Evolutionary conservation across 345 rosid genomes (phyloP).

Genomic region (Mallotus nudiflorus): DNA sequence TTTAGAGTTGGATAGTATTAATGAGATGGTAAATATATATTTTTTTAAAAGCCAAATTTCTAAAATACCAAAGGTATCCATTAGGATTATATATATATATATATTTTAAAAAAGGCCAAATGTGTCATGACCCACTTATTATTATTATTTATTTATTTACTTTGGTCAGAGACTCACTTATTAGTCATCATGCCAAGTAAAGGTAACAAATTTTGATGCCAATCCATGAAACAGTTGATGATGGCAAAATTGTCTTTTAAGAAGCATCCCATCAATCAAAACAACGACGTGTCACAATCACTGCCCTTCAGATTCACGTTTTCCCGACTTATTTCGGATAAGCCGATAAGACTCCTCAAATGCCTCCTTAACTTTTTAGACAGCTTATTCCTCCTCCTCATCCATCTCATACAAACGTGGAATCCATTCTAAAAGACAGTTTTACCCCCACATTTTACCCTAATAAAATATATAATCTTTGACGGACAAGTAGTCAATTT

Average conservation of each 20-base stretch:
- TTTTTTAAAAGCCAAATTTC: too few species aligned
- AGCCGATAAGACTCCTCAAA: constrained; percentile 12
- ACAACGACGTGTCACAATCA: constrained; percentile 20
- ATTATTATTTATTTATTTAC: too few species aligned
- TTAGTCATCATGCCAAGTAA: too few species aligned
- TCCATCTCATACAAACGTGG: not conserved
- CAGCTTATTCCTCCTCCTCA: constrained; percentile 3
- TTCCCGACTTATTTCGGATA: not conserved
- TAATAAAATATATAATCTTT: too few species aligned
- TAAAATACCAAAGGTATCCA: too few species aligned
- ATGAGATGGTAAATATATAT: too few species aligned
- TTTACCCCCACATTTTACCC: not conserved
- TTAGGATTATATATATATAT: too few species aligned
- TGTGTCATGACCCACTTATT: too few species aligned
- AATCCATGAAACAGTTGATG: not conserved
- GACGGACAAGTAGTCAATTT: too few species aligned
- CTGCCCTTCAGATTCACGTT: constrained; percentile 19
- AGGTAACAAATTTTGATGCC: not conserved
- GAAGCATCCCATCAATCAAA: constrained; percentile 2
- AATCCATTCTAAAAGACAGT: not conserved
- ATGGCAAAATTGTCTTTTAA: constrained; percentile 22
- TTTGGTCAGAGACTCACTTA: too few species aligned
- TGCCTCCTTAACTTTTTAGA: constrained; percentile 18
- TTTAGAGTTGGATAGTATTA: too few species aligned
- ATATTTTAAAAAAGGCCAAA: too few species aligned